phyloP scores from a whole-genome alignment of 352 stramenopile species.

The Globisporangium nunn region DNA sequence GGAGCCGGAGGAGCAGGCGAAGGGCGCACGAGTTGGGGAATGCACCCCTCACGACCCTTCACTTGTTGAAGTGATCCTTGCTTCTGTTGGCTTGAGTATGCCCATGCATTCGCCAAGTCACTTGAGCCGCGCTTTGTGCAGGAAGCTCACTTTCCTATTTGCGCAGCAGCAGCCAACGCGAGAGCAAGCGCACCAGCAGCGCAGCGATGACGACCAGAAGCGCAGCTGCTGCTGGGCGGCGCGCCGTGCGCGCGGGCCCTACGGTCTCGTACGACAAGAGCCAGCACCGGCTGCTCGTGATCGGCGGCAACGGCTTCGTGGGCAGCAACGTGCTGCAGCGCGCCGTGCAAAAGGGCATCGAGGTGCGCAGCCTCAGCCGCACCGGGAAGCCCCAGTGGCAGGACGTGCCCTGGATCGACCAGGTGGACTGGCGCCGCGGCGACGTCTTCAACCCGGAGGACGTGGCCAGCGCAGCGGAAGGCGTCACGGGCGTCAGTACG shows the following conservation, averaged over 20 bases:
- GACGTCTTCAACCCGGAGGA: conserved; percentile 75
- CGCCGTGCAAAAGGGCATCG: conserved; percentile 81
- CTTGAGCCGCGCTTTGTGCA: background rate
- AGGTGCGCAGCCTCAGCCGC: conserved; percentile 81
- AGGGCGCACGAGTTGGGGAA: background rate
- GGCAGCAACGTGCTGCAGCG: conserved; percentile 88
- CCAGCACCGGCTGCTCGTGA: conserved; percentile 75
- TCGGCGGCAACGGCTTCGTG: conserved; percentile 88
- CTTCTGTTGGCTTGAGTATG: background rate
- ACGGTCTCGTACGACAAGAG: conserved; percentile 52
- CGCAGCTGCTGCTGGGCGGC: background rate
- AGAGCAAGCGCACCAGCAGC: background rate
- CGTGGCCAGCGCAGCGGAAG: conserved; percentile 58
- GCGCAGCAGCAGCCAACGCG: background rate
- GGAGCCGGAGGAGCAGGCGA: too few species aligned
- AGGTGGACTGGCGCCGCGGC: conserved; percentile 85
- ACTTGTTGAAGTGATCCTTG: background rate
- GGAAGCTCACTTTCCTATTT: background rate
- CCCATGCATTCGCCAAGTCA: background rate
- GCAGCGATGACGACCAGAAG: background rate
- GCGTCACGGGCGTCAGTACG: conserved; percentile 74
- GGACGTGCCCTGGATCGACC: conserved; percentile 72
- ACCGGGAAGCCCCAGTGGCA: conserved; percentile 77
- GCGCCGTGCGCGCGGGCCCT: conserved; percentile 18
- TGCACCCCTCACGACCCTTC: background rate